Evolutionary conservation across 768 basidiomycete genomes (phyloP).

Genomic region (Jaapia argillacea): DNA sequence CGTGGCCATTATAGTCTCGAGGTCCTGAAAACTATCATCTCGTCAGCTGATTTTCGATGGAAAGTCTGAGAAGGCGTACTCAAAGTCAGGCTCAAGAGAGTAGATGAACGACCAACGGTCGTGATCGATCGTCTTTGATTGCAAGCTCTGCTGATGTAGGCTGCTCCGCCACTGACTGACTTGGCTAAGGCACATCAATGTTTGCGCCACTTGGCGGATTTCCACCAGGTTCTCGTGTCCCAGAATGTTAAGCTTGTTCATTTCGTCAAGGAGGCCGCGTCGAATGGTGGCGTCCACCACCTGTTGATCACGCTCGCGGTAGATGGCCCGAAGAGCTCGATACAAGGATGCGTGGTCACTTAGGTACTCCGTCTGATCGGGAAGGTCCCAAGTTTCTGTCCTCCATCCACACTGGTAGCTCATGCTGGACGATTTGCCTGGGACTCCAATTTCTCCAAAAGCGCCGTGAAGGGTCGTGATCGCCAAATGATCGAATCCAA

Average conservation of each 20-base stretch:
- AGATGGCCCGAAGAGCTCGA: slow-evolving; percentile 67
- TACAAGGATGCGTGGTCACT: slow-evolving; percentile 58
- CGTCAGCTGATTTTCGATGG: slow-evolving; percentile 8
- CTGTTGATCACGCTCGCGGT: slow-evolving; percentile 58
- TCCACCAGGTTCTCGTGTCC: slow-evolving; percentile 76
- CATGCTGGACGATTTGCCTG: slow-evolving; percentile 32
- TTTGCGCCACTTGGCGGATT: slow-evolving; percentile 56
- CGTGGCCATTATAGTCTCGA: slow-evolving; percentile 75
- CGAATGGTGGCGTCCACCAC: slow-evolving; percentile 39
- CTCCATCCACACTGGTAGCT: slow-evolving; percentile 86
- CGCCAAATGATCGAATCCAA: slow-evolving; percentile 88
- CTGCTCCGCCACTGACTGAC: slow-evolving; percentile 50
- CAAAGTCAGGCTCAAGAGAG: slow-evolving; percentile 44
- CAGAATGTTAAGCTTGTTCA: slow-evolving; percentile 50
- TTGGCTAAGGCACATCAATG: slow-evolving; percentile 77
- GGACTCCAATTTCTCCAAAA: slow-evolving; percentile 20
- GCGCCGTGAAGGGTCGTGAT: slow-evolving; percentile 47
- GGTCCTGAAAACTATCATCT: slow-evolving; percentile 50
- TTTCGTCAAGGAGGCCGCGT: slow-evolving; percentile 45
- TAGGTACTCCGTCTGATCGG: slow-evolving; percentile 38
- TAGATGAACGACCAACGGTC: slow-evolving; percentile 33
- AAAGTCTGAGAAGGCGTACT: slow-evolving; percentile 28
- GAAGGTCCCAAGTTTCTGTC: slow-evolving; percentile 92
- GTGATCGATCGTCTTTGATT: slow-evolving; percentile 21
- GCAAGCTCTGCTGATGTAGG: slow-evolving; percentile 23